Evolutionary conservation across 2,329 filamentous ascomycete genomes (phyloP).

Genomic region (Diplocarpon rosae): DNA sequence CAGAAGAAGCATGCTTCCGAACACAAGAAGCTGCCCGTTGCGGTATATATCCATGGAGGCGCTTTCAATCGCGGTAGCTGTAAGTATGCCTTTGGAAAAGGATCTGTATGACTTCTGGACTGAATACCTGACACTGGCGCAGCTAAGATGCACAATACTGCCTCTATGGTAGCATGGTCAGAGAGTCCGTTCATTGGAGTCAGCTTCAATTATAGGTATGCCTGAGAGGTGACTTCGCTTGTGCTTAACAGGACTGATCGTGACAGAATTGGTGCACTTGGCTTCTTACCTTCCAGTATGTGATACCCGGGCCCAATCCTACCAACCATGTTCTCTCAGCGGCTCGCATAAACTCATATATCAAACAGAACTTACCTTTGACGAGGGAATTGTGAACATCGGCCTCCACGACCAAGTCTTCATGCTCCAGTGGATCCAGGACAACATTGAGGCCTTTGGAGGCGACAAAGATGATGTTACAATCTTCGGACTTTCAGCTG

Average conservation of each 20-base stretch:
- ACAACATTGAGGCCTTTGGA: constrained; percentile 47
- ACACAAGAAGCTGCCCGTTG: constrained; percentile 32
- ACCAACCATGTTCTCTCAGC: too few species aligned
- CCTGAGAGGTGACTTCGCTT: too few species aligned
- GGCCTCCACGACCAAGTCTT: constrained; percentile 50
- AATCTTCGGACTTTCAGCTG: constrained; percentile 48
- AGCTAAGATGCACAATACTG: constrained; percentile 46
- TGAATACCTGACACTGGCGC: constrained; percentile 30
- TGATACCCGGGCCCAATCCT: too few species aligned
- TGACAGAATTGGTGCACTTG: constrained; percentile 49
- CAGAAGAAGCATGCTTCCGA: constrained; percentile 22
- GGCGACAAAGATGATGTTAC: constrained; percentile 46
- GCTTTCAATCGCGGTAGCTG: constrained; percentile 38
- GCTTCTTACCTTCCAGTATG: constrained; percentile 48
- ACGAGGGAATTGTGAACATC: constrained; percentile 47
- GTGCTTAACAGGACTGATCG: background rate
- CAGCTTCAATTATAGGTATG: constrained; percentile 43
- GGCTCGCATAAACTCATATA: too few species aligned
- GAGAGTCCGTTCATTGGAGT: constrained; percentile 43
- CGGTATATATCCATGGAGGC: constrained; percentile 51
- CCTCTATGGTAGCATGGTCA: constrained; percentile 47
- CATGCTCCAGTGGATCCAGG: constrained; percentile 46
- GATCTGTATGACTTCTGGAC: background rate
- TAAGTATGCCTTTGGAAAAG: background rate
- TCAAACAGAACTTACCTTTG: constrained; percentile 30